These are phyloP conservation scores for Suillus ampliporus DNA, from an alignment of 768 basidiomycete species.

Conservation along the genomic window DNA sequence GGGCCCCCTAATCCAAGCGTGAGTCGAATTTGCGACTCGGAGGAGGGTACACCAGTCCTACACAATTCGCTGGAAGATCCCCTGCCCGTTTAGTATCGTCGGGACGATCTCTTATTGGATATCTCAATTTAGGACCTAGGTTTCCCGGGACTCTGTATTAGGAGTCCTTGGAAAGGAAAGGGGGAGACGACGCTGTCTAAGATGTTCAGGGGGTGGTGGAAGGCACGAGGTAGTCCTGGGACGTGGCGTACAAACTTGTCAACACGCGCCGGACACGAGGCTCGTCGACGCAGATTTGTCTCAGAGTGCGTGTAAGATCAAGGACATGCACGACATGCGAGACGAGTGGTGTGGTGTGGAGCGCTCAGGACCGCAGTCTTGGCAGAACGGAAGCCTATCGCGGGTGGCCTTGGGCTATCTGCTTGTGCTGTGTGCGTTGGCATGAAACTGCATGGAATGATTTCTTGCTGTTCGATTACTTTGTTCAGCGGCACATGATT, in stretches of 20 bases:
- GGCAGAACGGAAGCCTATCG: neutral
- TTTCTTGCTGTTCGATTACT: neutral
- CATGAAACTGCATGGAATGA: no score
- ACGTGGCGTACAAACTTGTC: neutral
- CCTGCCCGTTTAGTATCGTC: neutral
- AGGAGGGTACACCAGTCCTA: neutral
- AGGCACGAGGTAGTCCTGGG: slow-evolving; percentile 7
- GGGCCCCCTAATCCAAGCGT: slow-evolving; percentile 1
- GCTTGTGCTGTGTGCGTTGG: neutral
- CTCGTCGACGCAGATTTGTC: slow-evolving; percentile 1
- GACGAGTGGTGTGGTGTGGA: neutral
- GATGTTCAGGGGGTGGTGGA: slow-evolving; percentile 5
- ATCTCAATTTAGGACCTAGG: slow-evolving; percentile 3
- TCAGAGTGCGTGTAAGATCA: neutral
- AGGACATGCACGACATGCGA: slow-evolving; percentile 2
- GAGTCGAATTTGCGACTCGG: neutral
- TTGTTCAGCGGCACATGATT: neutral
- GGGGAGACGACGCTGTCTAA: neutral
- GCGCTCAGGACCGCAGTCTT: slow-evolving; percentile 6
- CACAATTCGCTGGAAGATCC: neutral
- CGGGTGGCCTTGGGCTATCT: neutral
- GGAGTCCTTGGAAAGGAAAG: slow-evolving; percentile 4
- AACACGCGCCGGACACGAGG: slow-evolving; percentile 8
- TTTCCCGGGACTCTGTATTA: neutral
- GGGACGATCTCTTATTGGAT: neutral